A percentile compares a stretch with the other conserved stretches of the same genome.
These are phyloP conservation scores for Breviolum minutum DNA, from an alignment of 73 alveolate species.

Conservation along the genomic window DNA sequence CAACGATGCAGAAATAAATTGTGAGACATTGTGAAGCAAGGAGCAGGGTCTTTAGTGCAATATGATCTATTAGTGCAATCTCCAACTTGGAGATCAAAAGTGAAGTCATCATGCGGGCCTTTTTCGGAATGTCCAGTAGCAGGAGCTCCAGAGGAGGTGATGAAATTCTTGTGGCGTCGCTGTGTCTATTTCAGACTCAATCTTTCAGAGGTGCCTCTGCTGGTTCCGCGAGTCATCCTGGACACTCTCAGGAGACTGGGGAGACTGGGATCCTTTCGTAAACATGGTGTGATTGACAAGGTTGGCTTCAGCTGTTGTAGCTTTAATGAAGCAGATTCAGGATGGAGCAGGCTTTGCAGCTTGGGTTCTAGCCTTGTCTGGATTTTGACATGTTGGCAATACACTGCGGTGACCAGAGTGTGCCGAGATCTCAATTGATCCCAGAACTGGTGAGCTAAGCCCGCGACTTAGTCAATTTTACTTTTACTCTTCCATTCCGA, in stretches of 20 bases:
- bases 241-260: too few relatives aligned
- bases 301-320: too few relatives aligned
- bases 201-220: not conserved
- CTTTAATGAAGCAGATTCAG: not conserved
- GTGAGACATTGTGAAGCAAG: too few relatives aligned
- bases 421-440: conserved; percentile 16
- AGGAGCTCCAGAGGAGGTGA: conserved; percentile 19
- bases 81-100: not conserved
- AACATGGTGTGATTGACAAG: too few relatives aligned
- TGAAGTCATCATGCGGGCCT: not conserved
- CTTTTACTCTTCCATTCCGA: not conserved
- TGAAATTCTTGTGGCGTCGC: not conserved
- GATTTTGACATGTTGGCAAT: too few relatives aligned
- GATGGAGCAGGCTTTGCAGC: not conserved
- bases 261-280: too few relatives aligned
- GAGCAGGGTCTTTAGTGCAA: too few relatives aligned
- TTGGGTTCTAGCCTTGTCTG: not conserved
- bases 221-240: not conserved
- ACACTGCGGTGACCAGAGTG: too few relatives aligned
- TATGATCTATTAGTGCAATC: too few relatives aligned
- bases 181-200: not conserved
- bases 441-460: conserved; percentile 48
- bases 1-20: too few relatives aligned
- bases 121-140: conserved; percentile 18
- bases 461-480: not conserved